Percentiles rank a stretch among this genome's conserved stretches.
Evolutionary conservation across 306 rosid species (phyloP).

Genomic region (Pueraria montana): DNA sequence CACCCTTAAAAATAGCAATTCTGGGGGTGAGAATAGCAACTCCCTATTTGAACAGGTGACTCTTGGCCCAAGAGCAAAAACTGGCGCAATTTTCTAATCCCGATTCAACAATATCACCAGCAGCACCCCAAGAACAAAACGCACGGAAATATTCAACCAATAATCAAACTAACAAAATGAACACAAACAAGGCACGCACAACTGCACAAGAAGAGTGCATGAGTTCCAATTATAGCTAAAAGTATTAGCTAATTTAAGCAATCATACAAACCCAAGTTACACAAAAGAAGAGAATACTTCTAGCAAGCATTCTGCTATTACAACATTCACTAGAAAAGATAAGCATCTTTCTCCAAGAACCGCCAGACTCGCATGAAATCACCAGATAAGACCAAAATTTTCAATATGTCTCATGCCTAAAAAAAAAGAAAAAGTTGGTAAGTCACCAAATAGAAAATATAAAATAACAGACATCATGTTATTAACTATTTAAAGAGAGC

Average conservation of each 20-base stretch:
- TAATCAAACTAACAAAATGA: constrained; percentile 43
- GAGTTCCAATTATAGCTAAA: constrained; percentile 60
- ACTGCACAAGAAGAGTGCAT: constrained; percentile 42
- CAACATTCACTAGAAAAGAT: constrained; percentile 59
- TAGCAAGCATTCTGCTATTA: constrained; percentile 63
- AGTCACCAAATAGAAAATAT: constrained; percentile 20
- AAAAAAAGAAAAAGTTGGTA: constrained; percentile 22
- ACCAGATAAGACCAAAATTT: constrained; percentile 48
- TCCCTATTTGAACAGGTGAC: too few species aligned
- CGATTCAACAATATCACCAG: too few species aligned
- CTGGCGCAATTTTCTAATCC: too few species aligned
- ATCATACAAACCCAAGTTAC: constrained; percentile 62
- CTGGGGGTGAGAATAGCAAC: too few species aligned
- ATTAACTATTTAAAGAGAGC: not conserved
- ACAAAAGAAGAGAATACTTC: constrained; percentile 45
- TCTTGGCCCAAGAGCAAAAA: too few species aligned
- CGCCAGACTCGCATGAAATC: constrained; percentile 46
- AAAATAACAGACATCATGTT: not conserved
- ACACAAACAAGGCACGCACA: constrained; percentile 39
- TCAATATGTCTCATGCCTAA: constrained; percentile 66
- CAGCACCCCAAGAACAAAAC: constrained; percentile 3
- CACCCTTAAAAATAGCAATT: too few species aligned
- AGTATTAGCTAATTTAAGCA: constrained; percentile 65
- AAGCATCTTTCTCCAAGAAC: constrained; percentile 58
- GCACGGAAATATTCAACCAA: constrained; percentile 31